These are phyloP conservation scores for Penicillium sp. DNA, from an alignment of 2,329 filamentous ascomycete genomes.

Conservation along the genomic window DNA sequence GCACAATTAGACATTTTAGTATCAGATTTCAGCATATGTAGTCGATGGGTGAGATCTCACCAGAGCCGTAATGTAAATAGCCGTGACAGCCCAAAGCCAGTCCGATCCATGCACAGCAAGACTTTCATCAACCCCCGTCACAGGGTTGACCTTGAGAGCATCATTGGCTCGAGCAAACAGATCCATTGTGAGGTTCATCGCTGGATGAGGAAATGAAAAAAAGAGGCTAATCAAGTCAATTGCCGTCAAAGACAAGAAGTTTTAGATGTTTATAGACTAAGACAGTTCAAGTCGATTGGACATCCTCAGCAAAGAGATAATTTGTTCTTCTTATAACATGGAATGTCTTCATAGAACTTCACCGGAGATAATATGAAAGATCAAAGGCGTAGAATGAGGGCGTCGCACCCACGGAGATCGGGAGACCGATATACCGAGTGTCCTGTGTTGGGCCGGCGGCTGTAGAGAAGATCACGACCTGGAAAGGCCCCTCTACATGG, in stretches of 20 bases:
- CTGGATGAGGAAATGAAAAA: not conserved
- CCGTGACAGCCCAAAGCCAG: constrained; percentile 57
- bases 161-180: constrained; percentile 41
- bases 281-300: not conserved
- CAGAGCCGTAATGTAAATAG: constrained; percentile 50
- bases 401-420: not conserved
- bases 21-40: not conserved
- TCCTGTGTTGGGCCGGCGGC: not conserved
- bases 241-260: not conserved
- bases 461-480: not conserved
- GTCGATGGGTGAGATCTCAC: constrained; percentile 29
- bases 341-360: not conserved
- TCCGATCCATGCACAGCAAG: constrained; percentile 51
- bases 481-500: not conserved
- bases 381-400: not conserved
- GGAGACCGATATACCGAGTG: not conserved
- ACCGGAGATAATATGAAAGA: not conserved
- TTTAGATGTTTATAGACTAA: not conserved
- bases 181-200: not conserved
- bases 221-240: not conserved
- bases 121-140: constrained; percentile 35
- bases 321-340: not conserved
- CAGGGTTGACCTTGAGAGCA: constrained; percentile 50
- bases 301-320: not conserved
- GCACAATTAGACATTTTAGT: not conserved